Base-by-base conservation (phyloP, 2,329 filamentous ascomycete species). In the Didymella sp. region DNA sequence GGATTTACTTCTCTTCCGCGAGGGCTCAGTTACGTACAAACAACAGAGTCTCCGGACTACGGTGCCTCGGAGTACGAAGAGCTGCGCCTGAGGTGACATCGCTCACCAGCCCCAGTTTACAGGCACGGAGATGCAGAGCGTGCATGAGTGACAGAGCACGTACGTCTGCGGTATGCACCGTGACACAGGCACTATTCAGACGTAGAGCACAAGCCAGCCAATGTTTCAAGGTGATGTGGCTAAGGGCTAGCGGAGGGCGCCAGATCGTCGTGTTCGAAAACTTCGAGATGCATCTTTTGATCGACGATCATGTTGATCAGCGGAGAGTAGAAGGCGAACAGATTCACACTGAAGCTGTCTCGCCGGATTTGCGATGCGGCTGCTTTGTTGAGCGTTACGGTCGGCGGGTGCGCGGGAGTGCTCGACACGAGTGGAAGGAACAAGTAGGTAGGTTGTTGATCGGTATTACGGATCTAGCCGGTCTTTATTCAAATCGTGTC, bases 171-270 rank as follows among this genome's bases (percentile, higher is more conserved):
- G 46, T n/a, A 46, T 51, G 24, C 12, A 12, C 41, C 21, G 45
- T 12, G 24, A 50, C 27, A 46, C 31, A 46, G 19, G 33, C 41
- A 45, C 47, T 47, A 46, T 56, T 24, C 35, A 47, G 47, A 40
- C 17, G 15, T 3, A 28, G 21, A 45, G 15, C 41, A 46, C 47
- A 42, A 56, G 46, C 52, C 33, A 56, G n/a, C 28, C 28, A 6
- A 25, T 21, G 53, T 51, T 51, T 47, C 53, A 47, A 7, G 27
- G 19, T 33, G 15, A 9, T 51, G 47, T 56, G 41, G 46, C 53
- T 41, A 56, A 17, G 27, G 31, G 24, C 35, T 51, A 56, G 53
- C 37, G 43, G 28, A 24, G 17, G 42, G 15, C 42, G 42, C 41
- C 27, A 43, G 46, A 46, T 51, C 28, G 42, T 46, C 47, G 30